Evolutionary conservation across 2,329 filamentous ascomycete genomes (phyloP).

Genomic region (Cercospora sojina): DNA sequence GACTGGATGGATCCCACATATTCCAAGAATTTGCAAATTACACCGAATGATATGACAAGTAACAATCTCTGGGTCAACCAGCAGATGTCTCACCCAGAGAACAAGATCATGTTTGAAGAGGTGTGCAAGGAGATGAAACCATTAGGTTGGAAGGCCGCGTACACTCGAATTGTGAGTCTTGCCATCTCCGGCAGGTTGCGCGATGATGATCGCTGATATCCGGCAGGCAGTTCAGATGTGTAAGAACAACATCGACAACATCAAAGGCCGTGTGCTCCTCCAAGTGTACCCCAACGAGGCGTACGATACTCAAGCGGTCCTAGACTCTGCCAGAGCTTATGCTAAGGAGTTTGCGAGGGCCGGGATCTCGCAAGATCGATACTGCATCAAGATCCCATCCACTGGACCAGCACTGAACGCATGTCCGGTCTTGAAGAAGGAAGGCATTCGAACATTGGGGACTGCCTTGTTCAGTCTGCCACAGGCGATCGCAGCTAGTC

Average conservation of each 20-base stretch:
- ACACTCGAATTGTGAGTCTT: conserved; percentile 23
- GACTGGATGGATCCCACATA: conserved; percentile 28
- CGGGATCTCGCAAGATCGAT: conserved; percentile 36
- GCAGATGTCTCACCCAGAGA: conserved; percentile 27
- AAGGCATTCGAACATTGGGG: conserved; percentile 59
- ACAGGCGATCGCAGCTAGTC: conserved; percentile 59
- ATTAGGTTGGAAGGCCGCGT: conserved; percentile 25
- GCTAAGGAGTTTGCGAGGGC: conserved; percentile 34
- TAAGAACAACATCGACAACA: conserved; percentile 27
- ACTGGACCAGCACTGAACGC: conserved; percentile 65
- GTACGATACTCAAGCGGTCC: conserved; percentile 21
- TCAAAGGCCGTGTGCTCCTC: conserved; percentile 26
- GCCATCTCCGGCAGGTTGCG: neutral
- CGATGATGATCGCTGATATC: neutral
- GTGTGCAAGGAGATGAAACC: conserved; percentile 27
- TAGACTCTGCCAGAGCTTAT: conserved; percentile 25
- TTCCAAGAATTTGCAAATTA: conserved; percentile 23
- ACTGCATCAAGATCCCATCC: conserved; percentile 64
- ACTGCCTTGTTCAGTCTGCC: conserved; percentile 64
- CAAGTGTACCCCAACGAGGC: conserved; percentile 26
- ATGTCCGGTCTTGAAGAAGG: conserved; percentile 53
- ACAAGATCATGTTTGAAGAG: conserved; percentile 24
- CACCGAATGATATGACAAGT: conserved; percentile 26
- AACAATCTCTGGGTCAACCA: conserved; percentile 27
- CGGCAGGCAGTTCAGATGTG: conserved; percentile 23